Base-by-base conservation (phyloP, 2,329 filamentous ascomycete species). In the Chaetothyriales sp. region DNA sequence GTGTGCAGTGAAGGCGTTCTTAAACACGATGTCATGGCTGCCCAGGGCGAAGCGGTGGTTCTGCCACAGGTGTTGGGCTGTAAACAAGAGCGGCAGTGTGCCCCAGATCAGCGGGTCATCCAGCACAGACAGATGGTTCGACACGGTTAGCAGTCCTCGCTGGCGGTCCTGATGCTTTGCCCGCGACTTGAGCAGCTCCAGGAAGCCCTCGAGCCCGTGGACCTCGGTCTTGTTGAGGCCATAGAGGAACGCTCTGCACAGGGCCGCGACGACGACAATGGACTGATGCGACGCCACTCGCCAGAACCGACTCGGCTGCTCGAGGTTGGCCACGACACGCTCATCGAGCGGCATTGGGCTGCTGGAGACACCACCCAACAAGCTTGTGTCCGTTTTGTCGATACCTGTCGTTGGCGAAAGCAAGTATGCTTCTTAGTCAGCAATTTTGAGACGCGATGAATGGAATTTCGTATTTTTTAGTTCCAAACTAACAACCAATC, bases 31-130 rank as follows among this genome's bases (percentile, higher is more conserved):
- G 66, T 98, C 92, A 65, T 95, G 86, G 61, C 88, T 93, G 20
- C 86, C 92, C 50, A 98, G 76, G 8, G 83, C 80, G 87, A 89
- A 96, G 65, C 92, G 80, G 62, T 88, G 75, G 63, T 89, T 92
- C 60, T 64, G 68, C 6, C 63, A 63, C 51, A 76, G 73, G 18
- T 84, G 79, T 53, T 81, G 79, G 61, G 84, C 80, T 57, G 78
- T 71, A 63, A 92, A 86, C 47, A 77, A 75, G 45, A 86, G 66
- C 1, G 92, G 92, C 3, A 98, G 71, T 36, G 87, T 79, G 18
- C 90, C 92, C 90, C 90, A 98, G 59, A 95, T 81, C 52, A 96
- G 70, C 22, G 92, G 92, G 69, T 98, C 92, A 68, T 98, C 92
- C 60, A 96, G 71, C 85, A 93, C 82, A 65, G 84, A 88, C 58